phyloP scores from a whole-genome alignment of 129 eudicot species.

The Saussurea involucrata region DNA sequence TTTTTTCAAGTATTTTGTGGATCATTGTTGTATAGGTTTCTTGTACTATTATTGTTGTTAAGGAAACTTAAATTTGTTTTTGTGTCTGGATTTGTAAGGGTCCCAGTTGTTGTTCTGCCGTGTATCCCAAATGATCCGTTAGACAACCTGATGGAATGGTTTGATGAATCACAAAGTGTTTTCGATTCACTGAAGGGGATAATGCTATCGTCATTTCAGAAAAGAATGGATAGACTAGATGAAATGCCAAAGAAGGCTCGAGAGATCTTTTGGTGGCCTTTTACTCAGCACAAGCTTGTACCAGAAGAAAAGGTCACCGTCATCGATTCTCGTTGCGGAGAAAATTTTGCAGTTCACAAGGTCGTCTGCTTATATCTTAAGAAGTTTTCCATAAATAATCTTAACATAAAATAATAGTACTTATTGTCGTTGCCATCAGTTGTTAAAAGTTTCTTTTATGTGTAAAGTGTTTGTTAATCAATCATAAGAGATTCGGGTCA shows the following conservation, averaged over 20 bases:
- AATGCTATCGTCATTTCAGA: conserved; percentile 51
- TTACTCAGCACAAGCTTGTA: conserved; percentile 95
- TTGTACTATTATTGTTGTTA: neutral
- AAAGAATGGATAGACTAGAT: conserved; percentile 60
- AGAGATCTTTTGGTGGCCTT: conserved; percentile 96
- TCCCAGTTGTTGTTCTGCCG: conserved; percentile 92
- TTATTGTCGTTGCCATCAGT: neutral
- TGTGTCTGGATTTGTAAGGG: conserved; percentile 45
- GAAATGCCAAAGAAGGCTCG: conserved; percentile 79
- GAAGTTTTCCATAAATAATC: neutral
- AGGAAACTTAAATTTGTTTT: neutral
- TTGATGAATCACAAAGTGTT: conserved; percentile 52
- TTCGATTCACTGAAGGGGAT: conserved; percentile 63
- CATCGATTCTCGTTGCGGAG: conserved; percentile 98
- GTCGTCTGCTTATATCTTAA: conserved; percentile 27
- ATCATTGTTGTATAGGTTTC: neutral
- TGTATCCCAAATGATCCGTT: conserved; percentile 72
- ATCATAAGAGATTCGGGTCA: neutral
- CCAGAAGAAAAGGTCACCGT: conserved; percentile 79
- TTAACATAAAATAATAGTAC: neutral
- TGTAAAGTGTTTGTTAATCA: neutral
- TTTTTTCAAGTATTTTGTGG: neutral
- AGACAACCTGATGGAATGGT: conserved; percentile 82
- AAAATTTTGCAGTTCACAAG: conserved; percentile 90
- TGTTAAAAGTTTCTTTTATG: neutral